Percentiles rank a stretch among this genome's conserved stretches.
Conservation (phyloP, 768 basidiomycete species). For the Podaxis sp. region DNA sequence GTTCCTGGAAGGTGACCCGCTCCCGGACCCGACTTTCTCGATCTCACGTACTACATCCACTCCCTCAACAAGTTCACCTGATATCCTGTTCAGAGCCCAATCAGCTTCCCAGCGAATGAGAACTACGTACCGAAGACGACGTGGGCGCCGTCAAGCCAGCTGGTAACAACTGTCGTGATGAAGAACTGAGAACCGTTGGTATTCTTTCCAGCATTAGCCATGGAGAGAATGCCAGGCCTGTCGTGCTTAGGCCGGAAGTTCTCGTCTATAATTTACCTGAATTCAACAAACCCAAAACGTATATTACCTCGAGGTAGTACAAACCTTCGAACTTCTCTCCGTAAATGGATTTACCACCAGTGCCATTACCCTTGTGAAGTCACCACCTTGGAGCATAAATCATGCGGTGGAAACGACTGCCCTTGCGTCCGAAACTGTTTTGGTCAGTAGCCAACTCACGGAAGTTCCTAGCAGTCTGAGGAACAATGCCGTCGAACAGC, state of each 20-base stretch:
- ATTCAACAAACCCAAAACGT: neutral
- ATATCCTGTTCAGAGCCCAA: constrained; percentile 13
- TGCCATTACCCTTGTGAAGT: constrained; percentile 71
- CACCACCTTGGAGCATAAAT: constrained; percentile 92
- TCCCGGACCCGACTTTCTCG: constrained; percentile 37
- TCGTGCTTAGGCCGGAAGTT: constrained; percentile 78
- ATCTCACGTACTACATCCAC: constrained; percentile 42
- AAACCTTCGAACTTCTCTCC: constrained; percentile 65
- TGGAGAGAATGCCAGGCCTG: constrained; percentile 68
- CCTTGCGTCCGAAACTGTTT: constrained; percentile 72
- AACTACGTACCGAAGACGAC: constrained; percentile 77
- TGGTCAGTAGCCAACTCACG: constrained; percentile 81
- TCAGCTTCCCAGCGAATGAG: neutral
- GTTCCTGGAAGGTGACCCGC: constrained; percentile 40
- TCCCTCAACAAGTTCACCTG: constrained; percentile 70
- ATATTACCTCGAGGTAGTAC: constrained; percentile 19
- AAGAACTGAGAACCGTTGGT: constrained; percentile 91
- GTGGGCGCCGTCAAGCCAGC: constrained; percentile 81
- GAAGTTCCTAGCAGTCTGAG: constrained; percentile 80
- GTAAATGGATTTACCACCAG: constrained; percentile 80
- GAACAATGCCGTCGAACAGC: constrained; percentile 78
- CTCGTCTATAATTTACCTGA: constrained; percentile 55
- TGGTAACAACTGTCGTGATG: constrained; percentile 77
- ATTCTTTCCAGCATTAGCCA: constrained; percentile 79
- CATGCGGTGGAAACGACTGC: constrained; percentile 76